Base-by-base conservation (phyloP, 2,329 filamentous ascomycete genomes). In the Exophiala aquamarina region DNA sequence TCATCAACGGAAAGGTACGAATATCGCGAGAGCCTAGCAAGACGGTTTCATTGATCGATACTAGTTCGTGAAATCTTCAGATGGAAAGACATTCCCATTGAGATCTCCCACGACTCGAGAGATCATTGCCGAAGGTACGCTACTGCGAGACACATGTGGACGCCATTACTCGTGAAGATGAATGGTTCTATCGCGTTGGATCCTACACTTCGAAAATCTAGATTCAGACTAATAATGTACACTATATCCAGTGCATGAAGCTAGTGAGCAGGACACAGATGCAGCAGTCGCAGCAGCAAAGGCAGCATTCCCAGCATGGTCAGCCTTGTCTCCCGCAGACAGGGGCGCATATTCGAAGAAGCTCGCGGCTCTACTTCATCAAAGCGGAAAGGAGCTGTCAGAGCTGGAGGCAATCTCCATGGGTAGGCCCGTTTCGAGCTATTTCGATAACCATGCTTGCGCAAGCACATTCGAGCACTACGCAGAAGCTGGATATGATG, bases 251-350 rank as follows among this genome's bases (percentile, higher is more conserved):
- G 64, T 67, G 34, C 56, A 60, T 20, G 63, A 67, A 57, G 65
- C 66, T 20, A 54, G 51, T 17, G 56, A 50, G 41, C 34, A 62
- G 41, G 67, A 70, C 35, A 63, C 64, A 14, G 58, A 70, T 43
- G 56, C 59, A 18, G 68, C 68, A 8, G 67, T 70, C 17, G 59
- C 59, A 17, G 66, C 65, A n/a, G 67, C 66, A 35, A 60, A 64
- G 41, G 60, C 61, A 11, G 66, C 68, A 3, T 68, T 68, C 44
- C 65, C 66, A 21, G 54, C 63, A 20, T 71, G 67, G 67, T 59
- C 62, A 13, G 63, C 66, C 9, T 58, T 69, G n/a, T 61, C 63
- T 2, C 61, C 65, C 5, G 50, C 57, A 19, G 50, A 63, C 28
- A 58, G 68, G 10, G 63, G 63, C 4, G 51, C 19, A 9, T 64